Conservation (phyloP, 1,284 basidiomycete genomes). For the Lentinus polychrous region DNA sequence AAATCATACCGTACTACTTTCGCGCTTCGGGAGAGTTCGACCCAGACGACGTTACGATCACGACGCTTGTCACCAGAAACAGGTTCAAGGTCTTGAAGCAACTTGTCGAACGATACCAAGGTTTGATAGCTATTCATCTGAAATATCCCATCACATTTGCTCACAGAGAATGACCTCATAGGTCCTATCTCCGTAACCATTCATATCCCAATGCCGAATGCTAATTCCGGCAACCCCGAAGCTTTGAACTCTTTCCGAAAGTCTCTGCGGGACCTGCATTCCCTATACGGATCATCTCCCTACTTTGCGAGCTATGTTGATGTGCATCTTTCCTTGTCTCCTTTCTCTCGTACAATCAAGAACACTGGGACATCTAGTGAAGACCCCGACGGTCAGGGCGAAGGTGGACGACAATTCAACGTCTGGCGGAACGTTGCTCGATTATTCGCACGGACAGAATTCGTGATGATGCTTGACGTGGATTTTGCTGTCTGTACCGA, state of each 20-base stretch:
- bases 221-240: conserved; percentile 19
- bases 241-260: conserved; percentile 22
- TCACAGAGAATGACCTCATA: conserved; percentile 20
- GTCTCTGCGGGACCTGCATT: conserved; percentile 53
- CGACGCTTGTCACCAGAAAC: conserved; percentile 77
- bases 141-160: background rate
- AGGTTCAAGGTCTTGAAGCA: conserved; percentile 66
- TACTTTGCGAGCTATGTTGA: conserved; percentile 69
- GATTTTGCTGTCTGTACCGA: conserved; percentile 81
- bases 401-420: conserved; percentile 70
- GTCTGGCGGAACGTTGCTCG: conserved; percentile 82
- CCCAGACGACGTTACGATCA: conserved; percentile 70
- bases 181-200: conserved; percentile 81
- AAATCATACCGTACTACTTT: conserved; percentile 77
- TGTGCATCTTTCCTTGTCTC: conserved; percentile 81
- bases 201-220: conserved; percentile 43
- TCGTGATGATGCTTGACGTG: conserved; percentile 84
- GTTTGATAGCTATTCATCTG: conserved; percentile 28
- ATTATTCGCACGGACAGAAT: conserved; percentile 72
- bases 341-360: conserved; percentile 36
- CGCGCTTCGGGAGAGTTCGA: conserved; percentile 46
- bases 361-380: conserved; percentile 1
- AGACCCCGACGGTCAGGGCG: conserved; percentile 15
- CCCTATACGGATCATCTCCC: conserved; percentile 56
- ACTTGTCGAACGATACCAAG: conserved; percentile 67